A percentile compares a stretch with the other conserved stretches of the same genome.
Conservation (phyloP, 1,284 basidiomycete species). For the Microbotryum violaceum region DNA sequence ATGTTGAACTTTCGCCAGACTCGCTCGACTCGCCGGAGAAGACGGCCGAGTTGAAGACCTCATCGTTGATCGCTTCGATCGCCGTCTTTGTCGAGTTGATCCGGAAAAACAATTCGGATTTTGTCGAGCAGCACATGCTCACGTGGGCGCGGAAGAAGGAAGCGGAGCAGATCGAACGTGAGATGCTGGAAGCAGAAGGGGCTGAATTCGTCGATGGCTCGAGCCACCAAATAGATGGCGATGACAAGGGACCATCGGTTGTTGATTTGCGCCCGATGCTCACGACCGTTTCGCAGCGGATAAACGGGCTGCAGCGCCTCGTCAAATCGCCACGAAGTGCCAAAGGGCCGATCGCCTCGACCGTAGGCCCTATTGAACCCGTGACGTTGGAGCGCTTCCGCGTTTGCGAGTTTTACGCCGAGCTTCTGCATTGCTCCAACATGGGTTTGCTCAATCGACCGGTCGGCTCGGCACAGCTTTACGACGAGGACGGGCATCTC, state of each 20-base stretch:
- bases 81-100: conserved; percentile 93
- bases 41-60: conserved; percentile 62
- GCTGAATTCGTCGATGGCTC: conserved; percentile 51
- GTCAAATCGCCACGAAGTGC: conserved; percentile 64
- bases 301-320: conserved; percentile 65
- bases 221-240: conserved; percentile 52
- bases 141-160: conserved; percentile 37
- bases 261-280: conserved; percentile 84
- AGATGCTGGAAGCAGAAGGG: conserved; percentile 50
- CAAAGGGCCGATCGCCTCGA: conserved; percentile 45
- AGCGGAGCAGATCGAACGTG: conserved; percentile 33
- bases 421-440: conserved; percentile 94
- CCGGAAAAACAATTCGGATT: conserved; percentile 97
- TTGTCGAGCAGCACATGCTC: conserved; percentile 74
- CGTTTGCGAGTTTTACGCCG: conserved; percentile 95
- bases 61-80: conserved; percentile 80
- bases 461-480: neutral
- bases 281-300: conserved; percentile 62
- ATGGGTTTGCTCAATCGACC: conserved; percentile 90
- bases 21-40: conserved; percentile 10
- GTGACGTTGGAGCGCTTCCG: conserved; percentile 92
- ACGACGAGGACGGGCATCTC: conserved; percentile 23
- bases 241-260: conserved; percentile 64
- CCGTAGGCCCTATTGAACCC: conserved; percentile 51
- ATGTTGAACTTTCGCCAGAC: neutral